Evolutionary conservation across 2,329 filamentous ascomycete species (phyloP).

Genomic region (Xylariomycetidae sp.): DNA sequence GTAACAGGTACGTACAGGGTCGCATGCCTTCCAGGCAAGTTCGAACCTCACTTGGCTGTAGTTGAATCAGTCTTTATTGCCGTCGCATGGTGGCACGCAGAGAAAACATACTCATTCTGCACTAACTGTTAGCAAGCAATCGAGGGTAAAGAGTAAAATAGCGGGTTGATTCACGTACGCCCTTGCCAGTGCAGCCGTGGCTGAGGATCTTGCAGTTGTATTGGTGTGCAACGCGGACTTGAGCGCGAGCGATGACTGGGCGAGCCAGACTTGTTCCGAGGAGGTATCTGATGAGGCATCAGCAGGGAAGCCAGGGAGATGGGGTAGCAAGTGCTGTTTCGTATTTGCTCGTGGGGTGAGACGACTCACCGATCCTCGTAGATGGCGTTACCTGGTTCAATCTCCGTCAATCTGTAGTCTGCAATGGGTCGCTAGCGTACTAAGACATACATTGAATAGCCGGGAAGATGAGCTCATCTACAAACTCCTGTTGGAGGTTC

Average conservation of each 20-base stretch:
- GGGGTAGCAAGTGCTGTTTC: no score
- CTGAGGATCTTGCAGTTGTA: slow-evolving; percentile 36
- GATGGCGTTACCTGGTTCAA: slow-evolving; percentile 46
- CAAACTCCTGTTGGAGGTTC: slow-evolving; percentile 70
- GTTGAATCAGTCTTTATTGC: no score
- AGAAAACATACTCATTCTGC: slow-evolving; percentile 26
- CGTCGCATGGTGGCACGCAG: no score
- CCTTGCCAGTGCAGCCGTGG: slow-evolving; percentile 17
- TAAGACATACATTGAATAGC: slow-evolving; percentile 63
- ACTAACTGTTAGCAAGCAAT: slow-evolving; percentile 8
- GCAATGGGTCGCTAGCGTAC: background rate
- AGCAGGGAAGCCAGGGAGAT: no score
- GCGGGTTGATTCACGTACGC: slow-evolving; percentile 6
- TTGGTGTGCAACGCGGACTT: slow-evolving; percentile 29
- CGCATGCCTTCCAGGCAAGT: slow-evolving; percentile 25
- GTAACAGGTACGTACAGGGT: slow-evolving; percentile 37
- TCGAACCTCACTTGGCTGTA: slow-evolving; percentile 38
- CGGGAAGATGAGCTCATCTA: slow-evolving; percentile 75
- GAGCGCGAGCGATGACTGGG: slow-evolving; percentile 56
- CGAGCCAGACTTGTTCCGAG: slow-evolving; percentile 59
- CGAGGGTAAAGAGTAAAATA: background rate
- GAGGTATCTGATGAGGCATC: no score
- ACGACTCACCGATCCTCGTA: slow-evolving; percentile 61
- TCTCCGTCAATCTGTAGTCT: no score
- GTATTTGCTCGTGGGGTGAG: no score